These are phyloP conservation scores for Boechera divaricarpa DNA, from an alignment of 345 rosid genomes.

Conservation along the genomic window DNA sequence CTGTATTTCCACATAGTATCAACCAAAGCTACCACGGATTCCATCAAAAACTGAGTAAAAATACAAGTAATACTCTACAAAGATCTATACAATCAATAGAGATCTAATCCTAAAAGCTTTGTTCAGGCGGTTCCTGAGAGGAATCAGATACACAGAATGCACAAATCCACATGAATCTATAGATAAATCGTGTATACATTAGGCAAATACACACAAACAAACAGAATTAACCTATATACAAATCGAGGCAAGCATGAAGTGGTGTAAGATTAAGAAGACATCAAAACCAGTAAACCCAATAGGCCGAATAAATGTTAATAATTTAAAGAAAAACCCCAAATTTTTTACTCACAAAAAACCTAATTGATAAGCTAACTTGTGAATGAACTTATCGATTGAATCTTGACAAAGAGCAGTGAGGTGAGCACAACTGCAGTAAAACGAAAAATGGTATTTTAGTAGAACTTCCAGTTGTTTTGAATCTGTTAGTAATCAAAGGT, in stretches of 20 bases:
- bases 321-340: no score
- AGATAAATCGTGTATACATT: background rate
- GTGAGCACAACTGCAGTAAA: conserved; percentile 86
- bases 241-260: conserved; percentile 13
- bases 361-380: conserved; percentile 11
- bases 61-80: background rate
- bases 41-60: conserved; percentile 4
- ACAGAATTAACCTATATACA: background rate
- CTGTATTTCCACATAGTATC: conserved; percentile 2
- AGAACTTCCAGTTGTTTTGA: background rate
- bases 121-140: conserved; percentile 4
- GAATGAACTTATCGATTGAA: conserved; percentile 68
- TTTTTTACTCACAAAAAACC: background rate
- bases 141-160: background rate
- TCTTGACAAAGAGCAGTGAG: conserved; percentile 93
- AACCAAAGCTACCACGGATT: conserved; percentile 3
- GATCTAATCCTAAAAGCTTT: conserved; percentile 38
- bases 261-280: background rate
- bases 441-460: conserved; percentile 22
- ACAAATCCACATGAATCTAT: conserved; percentile 15
- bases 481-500: conserved; percentile 7
- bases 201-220: background rate
- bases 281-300: background rate
- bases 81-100: background rate
- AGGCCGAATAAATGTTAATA: no score